These are phyloP conservation scores for Piper longum DNA, from an alignment of 164 flowering plant species.

Conservation along the genomic window DNA sequence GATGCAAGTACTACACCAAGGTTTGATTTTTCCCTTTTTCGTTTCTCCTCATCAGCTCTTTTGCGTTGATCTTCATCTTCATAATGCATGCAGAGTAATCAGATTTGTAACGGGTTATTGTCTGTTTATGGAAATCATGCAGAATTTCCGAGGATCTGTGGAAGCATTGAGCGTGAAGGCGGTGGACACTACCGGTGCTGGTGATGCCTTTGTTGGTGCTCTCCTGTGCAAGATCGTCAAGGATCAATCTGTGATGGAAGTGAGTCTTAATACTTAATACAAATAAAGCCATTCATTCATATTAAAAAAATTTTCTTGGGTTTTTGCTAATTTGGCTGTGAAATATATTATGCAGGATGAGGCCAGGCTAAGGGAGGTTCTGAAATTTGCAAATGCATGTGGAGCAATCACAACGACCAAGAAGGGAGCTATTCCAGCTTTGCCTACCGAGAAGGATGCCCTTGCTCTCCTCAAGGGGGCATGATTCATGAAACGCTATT, in stretches of 20 bases:
- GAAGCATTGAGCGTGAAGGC: conserved; percentile 53
- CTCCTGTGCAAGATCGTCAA: conserved; percentile 52
- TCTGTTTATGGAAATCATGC: not conserved
- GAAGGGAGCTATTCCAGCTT: conserved; percentile 95
- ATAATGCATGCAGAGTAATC: not conserved
- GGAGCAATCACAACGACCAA: conserved; percentile 92
- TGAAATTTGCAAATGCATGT: conserved; percentile 70
- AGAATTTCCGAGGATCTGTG: conserved; percentile 71
- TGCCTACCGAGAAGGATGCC: conserved; percentile 48
- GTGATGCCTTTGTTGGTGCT: conserved; percentile 85
- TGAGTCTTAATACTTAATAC: conserved; percentile 9
- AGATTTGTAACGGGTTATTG: not conserved
- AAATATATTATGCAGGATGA: conserved; percentile 41
- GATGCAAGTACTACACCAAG: conserved; percentile 90
- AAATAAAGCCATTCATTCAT: not conserved
- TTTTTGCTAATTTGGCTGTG: not conserved
- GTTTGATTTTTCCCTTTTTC: conserved; percentile 13
- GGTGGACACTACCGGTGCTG: conserved; percentile 95
- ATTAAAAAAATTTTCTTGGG: not conserved
- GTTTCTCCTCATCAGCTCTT: not conserved
- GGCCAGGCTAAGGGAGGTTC: conserved; percentile 37
- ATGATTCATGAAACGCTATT: not conserved
- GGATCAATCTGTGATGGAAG: conserved; percentile 54
- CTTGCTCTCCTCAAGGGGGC: conserved; percentile 26
- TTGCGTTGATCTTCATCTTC: not conserved